These are phyloP conservation scores for Amoebophrya sp. DNA, from an alignment of 169 alveolate genomes.

Conservation along the genomic window DNA sequence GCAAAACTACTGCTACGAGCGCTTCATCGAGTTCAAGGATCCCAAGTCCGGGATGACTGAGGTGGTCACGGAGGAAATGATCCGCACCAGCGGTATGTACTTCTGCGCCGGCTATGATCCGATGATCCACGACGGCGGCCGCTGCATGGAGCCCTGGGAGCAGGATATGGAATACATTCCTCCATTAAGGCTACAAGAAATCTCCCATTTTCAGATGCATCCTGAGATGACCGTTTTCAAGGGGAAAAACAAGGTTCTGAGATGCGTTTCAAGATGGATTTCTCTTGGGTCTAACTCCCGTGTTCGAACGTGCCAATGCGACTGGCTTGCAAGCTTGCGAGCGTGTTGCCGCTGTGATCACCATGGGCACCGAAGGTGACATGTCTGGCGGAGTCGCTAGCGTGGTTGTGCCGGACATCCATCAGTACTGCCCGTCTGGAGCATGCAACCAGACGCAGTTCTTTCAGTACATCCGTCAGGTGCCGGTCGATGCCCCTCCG, in stretches of 20 bases:
- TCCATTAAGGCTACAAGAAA: no score
- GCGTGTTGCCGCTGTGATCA: not conserved
- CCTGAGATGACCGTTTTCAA: no score
- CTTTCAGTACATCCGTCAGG: not conserved
- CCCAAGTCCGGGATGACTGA: not conserved
- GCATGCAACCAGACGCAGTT: not conserved
- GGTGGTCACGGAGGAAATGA: not conserved
- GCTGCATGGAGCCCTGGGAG: not conserved
- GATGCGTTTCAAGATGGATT: no score
- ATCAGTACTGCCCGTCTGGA: not conserved
- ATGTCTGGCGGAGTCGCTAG: not conserved
- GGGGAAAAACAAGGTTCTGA: no score
- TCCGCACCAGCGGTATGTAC: not conserved
- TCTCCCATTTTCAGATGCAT: no score
- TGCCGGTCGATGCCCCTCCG: not conserved
- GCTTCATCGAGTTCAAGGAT: not conserved
- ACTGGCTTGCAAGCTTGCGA: no score
- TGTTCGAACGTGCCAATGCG: no score
- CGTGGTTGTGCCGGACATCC: not conserved
- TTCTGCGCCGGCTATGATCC: not conserved
- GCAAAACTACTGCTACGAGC: not conserved
- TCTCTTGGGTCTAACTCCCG: no score
- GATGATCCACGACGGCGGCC: not conserved
- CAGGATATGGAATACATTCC: no score
- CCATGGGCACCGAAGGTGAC: not conserved